phyloP scores from a whole-genome alignment of 495 filamentous ascomycete species.

The Penicillium soppii region DNA sequence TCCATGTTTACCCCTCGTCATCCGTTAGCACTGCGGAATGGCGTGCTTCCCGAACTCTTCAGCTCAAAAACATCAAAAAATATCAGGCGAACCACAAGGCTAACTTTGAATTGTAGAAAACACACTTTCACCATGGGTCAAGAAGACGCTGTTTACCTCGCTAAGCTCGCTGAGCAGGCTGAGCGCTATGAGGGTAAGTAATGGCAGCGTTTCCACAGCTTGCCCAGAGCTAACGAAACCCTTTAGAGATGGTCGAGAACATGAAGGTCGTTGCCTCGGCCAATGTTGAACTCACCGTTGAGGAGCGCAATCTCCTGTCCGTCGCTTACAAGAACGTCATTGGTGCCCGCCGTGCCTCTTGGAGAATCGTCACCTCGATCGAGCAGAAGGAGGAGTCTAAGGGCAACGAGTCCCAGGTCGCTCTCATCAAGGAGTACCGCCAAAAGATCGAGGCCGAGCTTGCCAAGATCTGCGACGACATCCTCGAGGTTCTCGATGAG shows the following conservation, averaged over 20 bases:
- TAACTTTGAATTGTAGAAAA: conserved; percentile 23
- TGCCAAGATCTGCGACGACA: conserved; percentile 99
- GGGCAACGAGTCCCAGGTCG: conserved; percentile 91
- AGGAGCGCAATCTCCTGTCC: conserved; percentile 98
- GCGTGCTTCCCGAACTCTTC: conserved; percentile 20
- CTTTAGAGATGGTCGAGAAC: conserved; percentile 98
- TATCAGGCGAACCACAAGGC: not conserved
- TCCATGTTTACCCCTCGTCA: conserved; percentile 27
- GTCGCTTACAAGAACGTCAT: conserved; percentile 99
- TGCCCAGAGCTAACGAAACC: conserved; percentile 19
- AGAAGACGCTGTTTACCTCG: conserved; percentile 99
- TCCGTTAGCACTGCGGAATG: conserved; percentile 27
- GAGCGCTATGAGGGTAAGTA: conserved; percentile 98
- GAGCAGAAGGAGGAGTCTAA: conserved; percentile 99
- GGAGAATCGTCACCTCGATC: conserved; percentile 99
- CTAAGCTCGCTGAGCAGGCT: conserved; percentile 99
- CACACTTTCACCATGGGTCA: conserved; percentile 80
- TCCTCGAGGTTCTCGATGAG: conserved; percentile 93
- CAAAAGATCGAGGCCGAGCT: conserved; percentile 99
- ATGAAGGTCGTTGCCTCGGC: conserved; percentile 99
- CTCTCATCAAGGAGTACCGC: conserved; percentile 98
- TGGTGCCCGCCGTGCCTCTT: conserved; percentile 96
- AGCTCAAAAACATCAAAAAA: conserved; percentile 8
- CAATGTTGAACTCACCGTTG: conserved; percentile 94
- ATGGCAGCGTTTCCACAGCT: not conserved